phyloP scores from a whole-genome alignment of 768 basidiomycete genomes.

The Phaeotremella fagi region DNA sequence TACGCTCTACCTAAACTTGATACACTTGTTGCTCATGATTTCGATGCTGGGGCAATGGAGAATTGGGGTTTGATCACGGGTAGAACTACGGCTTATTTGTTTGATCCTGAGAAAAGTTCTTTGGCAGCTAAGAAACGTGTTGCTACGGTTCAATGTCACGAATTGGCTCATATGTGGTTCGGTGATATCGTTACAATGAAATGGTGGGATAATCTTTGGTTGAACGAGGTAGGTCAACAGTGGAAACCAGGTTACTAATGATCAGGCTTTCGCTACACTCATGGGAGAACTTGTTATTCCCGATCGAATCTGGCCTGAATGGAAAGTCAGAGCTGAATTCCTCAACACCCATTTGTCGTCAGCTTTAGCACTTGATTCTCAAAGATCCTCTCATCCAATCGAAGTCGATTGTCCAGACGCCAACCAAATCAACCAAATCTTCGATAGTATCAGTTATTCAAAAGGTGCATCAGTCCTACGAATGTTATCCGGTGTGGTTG shows the following conservation, averaged over 20 bases:
- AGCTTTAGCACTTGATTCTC: constrained; percentile 79
- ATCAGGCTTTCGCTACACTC: constrained; percentile 73
- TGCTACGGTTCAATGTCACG: constrained; percentile 73
- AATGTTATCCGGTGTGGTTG: constrained; percentile 84
- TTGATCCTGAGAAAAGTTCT: constrained; percentile 71
- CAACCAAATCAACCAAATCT: constrained; percentile 80
- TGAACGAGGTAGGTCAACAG: constrained; percentile 25
- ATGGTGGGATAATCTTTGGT: constrained; percentile 50
- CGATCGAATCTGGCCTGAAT: constrained; percentile 67
- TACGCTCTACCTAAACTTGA: constrained; percentile 93
- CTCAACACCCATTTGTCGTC: constrained; percentile 68
- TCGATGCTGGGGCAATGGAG: constrained; percentile 84
- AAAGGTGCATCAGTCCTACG: constrained; percentile 70
- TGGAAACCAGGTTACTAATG: not conserved
- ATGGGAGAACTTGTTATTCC: constrained; percentile 85
- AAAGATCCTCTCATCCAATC: constrained; percentile 83
- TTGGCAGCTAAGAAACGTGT: constrained; percentile 72
- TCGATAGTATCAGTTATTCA: constrained; percentile 80
- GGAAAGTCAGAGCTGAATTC: constrained; percentile 77
- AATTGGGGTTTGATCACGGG: constrained; percentile 78
- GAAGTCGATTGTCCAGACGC: constrained; percentile 86
- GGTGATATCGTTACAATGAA: constrained; percentile 91
- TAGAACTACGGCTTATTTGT: constrained; percentile 70
- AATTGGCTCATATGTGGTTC: constrained; percentile 60
- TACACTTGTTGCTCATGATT: constrained; percentile 80